Evolutionary conservation across 495 filamentous ascomycete genomes (phyloP).

Genomic region (Aspergillus asperescens): DNA sequence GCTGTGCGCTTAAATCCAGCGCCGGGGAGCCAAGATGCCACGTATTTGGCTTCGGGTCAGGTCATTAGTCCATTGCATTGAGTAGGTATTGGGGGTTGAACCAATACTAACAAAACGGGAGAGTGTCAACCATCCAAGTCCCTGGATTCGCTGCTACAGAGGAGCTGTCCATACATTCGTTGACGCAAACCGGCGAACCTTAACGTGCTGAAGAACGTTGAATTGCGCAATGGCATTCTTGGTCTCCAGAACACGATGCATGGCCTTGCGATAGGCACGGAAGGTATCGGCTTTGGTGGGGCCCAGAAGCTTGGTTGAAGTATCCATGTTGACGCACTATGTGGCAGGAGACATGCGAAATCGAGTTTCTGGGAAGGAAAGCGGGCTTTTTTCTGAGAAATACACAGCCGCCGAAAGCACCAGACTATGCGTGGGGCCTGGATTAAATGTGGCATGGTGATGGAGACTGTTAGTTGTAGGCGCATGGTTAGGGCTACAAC

Average conservation of each 20-base stretch:
- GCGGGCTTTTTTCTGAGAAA: no score
- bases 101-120: slow-evolving; percentile 19
- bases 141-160: slow-evolving; percentile 32
- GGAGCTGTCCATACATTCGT: slow-evolving; percentile 32
- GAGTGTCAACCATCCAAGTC: slow-evolving; percentile 38
- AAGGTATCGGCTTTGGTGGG: slow-evolving; percentile 34
- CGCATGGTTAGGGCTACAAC: no score
- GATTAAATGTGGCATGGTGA: no score
- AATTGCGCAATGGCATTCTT: slow-evolving; percentile 26
- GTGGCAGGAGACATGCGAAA: no score
- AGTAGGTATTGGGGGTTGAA: background rate
- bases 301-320: no score
- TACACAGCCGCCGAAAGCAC: no score
- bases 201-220: slow-evolving; percentile 29
- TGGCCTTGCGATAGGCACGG: slow-evolving; percentile 39
- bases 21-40: slow-evolving; percentile 49
- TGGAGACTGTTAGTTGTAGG: no score
- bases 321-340: slow-evolving; percentile 19
- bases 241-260: slow-evolving; percentile 29
- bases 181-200: slow-evolving; percentile 28
- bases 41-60: slow-evolving; percentile 27
- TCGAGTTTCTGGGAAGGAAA: no score
- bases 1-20: slow-evolving; percentile 43
- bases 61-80: background rate
- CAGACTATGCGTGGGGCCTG: no score